These are phyloP conservation scores for Rhodotorula toruloides DNA, from an alignment of 768 basidiomycete genomes.

Conservation along the genomic window DNA sequence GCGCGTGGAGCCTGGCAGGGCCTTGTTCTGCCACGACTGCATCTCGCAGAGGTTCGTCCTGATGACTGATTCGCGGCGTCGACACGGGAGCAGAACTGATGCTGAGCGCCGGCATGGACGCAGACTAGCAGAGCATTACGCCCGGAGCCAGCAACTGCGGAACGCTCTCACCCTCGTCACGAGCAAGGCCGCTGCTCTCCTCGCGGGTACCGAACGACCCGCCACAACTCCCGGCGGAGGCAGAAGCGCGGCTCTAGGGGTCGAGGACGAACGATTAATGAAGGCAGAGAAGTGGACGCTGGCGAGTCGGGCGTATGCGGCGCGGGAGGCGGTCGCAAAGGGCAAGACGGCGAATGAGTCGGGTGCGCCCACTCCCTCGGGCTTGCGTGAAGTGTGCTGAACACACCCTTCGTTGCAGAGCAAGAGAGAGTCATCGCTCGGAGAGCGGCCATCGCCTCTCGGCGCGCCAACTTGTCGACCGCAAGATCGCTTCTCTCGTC, in stretches of 20 bases:
- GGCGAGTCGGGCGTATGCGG: slow-evolving; percentile 8
- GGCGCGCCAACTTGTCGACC: slow-evolving; percentile 21
- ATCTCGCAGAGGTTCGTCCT: slow-evolving; percentile 11
- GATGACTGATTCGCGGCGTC: not conserved
- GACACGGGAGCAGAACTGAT: not conserved
- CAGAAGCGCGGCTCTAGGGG: slow-evolving; percentile 13
- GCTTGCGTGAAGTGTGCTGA: no score
- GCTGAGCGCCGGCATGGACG: not conserved
- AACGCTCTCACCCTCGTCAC: slow-evolving; percentile 23
- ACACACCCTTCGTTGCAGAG: not conserved
- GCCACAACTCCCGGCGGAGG: not conserved
- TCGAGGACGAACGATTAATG: slow-evolving; percentile 17
- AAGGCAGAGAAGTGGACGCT: slow-evolving; percentile 30
- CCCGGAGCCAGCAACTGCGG: slow-evolving; percentile 9
- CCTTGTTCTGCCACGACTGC: slow-evolving; percentile 20
- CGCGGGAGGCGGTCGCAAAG: slow-evolving; percentile 7
- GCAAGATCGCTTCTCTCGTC: slow-evolving; percentile 22
- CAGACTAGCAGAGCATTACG: slow-evolving; percentile 24
- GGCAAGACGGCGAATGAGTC: not conserved
- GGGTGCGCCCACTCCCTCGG: not conserved
- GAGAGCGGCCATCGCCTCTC: not conserved
- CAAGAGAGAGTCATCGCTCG: not conserved
- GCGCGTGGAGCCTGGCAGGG: not conserved
- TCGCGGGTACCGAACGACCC: not conserved
- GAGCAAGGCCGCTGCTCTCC: slow-evolving; percentile 13